Evolutionary conservation across 2,329 filamentous ascomycete genomes (phyloP), one percentile per base, ranked within the genome.

Genomic region (Aspergillus flavus): DNA sequence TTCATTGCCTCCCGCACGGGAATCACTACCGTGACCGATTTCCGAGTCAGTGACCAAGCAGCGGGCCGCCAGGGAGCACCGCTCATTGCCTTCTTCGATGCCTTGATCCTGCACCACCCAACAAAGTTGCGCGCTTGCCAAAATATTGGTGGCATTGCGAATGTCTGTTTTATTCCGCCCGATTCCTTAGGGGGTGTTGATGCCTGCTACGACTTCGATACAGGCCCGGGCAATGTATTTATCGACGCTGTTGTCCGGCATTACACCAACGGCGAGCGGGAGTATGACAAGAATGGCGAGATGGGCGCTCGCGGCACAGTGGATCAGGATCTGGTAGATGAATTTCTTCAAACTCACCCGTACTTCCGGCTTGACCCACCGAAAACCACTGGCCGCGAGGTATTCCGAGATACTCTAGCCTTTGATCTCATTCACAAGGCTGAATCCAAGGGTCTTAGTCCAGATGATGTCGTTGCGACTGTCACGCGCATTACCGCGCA

Each of bases 91-190:
- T 86, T 88, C 67, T 85, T 88, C 68, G 85, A 88, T 66, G 80
- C 82, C 0, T 75, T 87, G 4, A 69, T 87, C 11, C 78, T 89
- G 21, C 83, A 85, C 66, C 84, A 88, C 67, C 82, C 85, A 0
- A 83, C 75, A 4, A 87, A 86, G 72, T 76, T 86, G 9, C 82
- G 86, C 30, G 85, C 84, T 2, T 87, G 85, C 71, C 84, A 88
- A 69, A 87, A 88, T 69, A 87, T 89, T 59, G 85, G 85, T 57
- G 85, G 86, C 36, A 86, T 89, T 48, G 84, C 83, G 34, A 88
- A 86, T 66, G 83, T 89, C 28, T 88, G 83, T 75, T 87, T 88
- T 74, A 85, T 87, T 57, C 84, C 84, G 3, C 81, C 84, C 0
- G 73, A 74, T 58, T n/a, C 30, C 2, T 10, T 32, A 32, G 30